phyloP scores from a whole-genome alignment of 441 rosid species.

The Mallotus japonicus region DNA sequence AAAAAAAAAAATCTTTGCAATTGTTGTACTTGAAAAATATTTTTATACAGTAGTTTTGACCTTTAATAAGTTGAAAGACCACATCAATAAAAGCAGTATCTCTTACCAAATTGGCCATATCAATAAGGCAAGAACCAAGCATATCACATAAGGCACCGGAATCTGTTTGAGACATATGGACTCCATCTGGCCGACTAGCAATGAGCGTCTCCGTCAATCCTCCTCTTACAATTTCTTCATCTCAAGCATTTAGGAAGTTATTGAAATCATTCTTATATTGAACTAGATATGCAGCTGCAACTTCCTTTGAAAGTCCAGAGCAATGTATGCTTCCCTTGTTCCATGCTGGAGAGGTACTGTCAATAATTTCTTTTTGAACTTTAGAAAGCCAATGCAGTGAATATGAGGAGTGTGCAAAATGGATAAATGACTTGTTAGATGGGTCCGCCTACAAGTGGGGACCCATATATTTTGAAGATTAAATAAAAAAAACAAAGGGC shows the following conservation, averaged over 20 bases:
- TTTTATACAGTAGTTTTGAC: too few species aligned
- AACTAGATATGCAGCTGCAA: conserved; percentile 21
- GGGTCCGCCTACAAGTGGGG: too few species aligned
- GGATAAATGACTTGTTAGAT: conserved; percentile 27
- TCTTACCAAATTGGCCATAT: conserved; percentile 27
- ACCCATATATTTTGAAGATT: too few species aligned
- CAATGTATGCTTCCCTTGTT: conserved; percentile 33
- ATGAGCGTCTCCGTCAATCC: conserved; percentile 26
- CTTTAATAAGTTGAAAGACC: too few species aligned
- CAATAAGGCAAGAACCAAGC: conserved; percentile 8
- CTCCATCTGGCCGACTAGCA: conserved; percentile 26
- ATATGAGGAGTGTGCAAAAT: conserved; percentile 26
- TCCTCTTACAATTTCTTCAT: conserved; percentile 24
- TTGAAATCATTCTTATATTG: conserved; percentile 18
- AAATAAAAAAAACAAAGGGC: too few species aligned
- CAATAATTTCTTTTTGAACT: conserved; percentile 23
- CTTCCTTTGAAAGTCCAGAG: conserved; percentile 21
- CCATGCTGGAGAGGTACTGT: conserved; percentile 26
- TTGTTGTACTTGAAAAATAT: too few species aligned
- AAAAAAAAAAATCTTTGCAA: too few species aligned
- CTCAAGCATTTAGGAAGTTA: conserved; percentile 32
- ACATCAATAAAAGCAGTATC: background rate
- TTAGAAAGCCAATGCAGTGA: conserved; percentile 37
- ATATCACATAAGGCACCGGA: background rate
- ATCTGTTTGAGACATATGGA: background rate